Conservation (phyloP, 2,329 filamentous ascomycete genomes). For the Xylariaceae sp. region DNA sequence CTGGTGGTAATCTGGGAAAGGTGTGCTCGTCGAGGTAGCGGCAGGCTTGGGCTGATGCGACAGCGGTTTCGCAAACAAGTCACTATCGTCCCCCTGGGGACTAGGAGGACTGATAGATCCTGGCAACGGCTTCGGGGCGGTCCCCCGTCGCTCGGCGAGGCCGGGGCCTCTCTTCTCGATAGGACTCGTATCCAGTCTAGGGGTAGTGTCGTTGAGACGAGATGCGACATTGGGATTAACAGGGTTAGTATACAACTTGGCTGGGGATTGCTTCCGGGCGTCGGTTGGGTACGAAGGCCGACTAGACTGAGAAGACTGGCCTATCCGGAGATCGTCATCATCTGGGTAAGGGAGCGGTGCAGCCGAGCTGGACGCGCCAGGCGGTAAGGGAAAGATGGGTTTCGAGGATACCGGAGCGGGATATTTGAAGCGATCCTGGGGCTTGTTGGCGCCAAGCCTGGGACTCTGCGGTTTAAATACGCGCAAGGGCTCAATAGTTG, state of each 20-base stretch:
- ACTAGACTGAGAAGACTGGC: slow-evolving; percentile 38
- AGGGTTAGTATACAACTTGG: slow-evolving; percentile 34
- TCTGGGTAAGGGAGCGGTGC: slow-evolving; percentile 67
- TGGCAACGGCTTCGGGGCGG: slow-evolving; percentile 74
- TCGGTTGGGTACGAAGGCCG: slow-evolving; percentile 43
- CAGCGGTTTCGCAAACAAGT: slow-evolving; percentile 68
- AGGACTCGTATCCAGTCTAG: slow-evolving; percentile 52
- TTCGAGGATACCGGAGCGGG: slow-evolving; percentile 46
- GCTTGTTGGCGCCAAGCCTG: slow-evolving; percentile 40
- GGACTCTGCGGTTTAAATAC: slow-evolving; percentile 76
- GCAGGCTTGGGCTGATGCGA: slow-evolving; percentile 40
- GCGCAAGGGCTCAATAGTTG: slow-evolving; percentile 75
- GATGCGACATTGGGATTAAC: slow-evolving; percentile 33
- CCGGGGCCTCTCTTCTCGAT: slow-evolving; percentile 55
- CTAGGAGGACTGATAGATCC: slow-evolving; percentile 62
- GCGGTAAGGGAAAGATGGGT: slow-evolving; percentile 58
- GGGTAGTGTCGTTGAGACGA: slow-evolving; percentile 45
- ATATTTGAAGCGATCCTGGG: slow-evolving; percentile 45
- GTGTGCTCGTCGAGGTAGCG: slow-evolving; percentile 38
- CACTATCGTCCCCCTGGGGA: slow-evolving; percentile 68
- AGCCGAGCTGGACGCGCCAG: slow-evolving; percentile 66
- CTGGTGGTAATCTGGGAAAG: slow-evolving; percentile 48
- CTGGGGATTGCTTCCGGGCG: slow-evolving; percentile 32
- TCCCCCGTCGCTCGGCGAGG: slow-evolving; percentile 75
- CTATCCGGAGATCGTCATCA: slow-evolving; percentile 51